Percentiles rank a stretch among this genome's conserved stretches.
Conservation (phyloP, 257 asterid species). For the Solanum dulcamara region DNA sequence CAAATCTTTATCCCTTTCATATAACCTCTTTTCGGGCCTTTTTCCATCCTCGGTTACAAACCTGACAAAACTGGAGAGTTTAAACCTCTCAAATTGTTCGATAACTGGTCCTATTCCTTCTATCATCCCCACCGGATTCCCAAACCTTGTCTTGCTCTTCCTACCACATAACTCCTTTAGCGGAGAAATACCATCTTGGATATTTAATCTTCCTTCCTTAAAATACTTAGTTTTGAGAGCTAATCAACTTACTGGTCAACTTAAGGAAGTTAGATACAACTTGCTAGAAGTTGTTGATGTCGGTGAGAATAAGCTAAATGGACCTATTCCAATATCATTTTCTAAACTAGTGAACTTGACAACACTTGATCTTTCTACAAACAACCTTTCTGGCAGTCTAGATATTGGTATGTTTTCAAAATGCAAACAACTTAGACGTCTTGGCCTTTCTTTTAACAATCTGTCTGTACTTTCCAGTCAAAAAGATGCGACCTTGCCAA, state of each 20-base stretch:
- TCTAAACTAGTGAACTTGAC: background rate
- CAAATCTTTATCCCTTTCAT: background rate
- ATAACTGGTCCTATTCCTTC: background rate
- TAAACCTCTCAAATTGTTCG: background rate
- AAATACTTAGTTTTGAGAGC: background rate
- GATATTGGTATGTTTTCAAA: conserved; percentile 5
- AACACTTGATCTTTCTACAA: background rate
- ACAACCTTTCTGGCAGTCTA: background rate
- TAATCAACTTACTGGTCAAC: background rate
- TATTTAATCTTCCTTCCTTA: background rate
- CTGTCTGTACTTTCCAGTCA: background rate
- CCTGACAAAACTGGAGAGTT: background rate
- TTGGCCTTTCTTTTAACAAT: conserved; percentile 13
- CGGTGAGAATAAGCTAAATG: background rate
- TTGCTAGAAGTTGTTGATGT: background rate
- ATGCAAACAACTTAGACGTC: background rate
- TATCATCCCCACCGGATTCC: background rate
- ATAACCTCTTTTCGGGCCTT: background rate
- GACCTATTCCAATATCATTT: conserved; percentile 1
- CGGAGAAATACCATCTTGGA: conserved; percentile 2
- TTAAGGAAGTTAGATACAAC: background rate
- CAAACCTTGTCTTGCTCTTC: background rate
- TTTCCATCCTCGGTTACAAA: background rate
- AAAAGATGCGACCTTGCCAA: background rate
- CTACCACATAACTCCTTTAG: background rate